Base-by-base conservation (phyloP, 179 eudicot genomes). In the Amaranthus tricolor region DNA sequence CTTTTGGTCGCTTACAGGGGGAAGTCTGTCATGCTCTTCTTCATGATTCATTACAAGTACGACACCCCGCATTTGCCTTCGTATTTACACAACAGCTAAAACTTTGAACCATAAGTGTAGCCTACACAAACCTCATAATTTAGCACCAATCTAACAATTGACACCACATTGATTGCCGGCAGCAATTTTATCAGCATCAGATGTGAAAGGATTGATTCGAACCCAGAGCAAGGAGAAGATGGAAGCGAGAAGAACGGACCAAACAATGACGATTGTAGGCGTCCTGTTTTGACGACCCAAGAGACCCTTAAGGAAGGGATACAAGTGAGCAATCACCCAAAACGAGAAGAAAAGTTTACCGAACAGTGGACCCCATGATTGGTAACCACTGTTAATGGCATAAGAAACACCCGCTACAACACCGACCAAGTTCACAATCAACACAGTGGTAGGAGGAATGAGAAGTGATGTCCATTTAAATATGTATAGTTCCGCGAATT, bases 281-380 rank as follows among this genome's bases (percentile, higher is more conserved):
- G 91, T 89, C 50, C 96, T 73, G 80, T 92, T 90, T 73, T 90
- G 94, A 16, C 87, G 81, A 7, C 97, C 96, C 86, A 90, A 44
- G 48, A 90, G 81, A 88, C 97, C 97, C 69, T 92, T 92, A 72
- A 92, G 96, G 92, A 92, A 90, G 49, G 97, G 97, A 59, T 92
- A 92, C 64, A 92, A 78, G 68, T 92, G 97, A 70, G 91, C 87
- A 21, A 92, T 88, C 58, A 92, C 97, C 97, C 96, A 90, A 5
- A 90, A 72, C 9, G 97, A 86, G 58, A 92, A 92, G 83, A 92
- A 92, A 70, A 92, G 85, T 80, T 86, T 92, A 47, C 97, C 97
- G 17, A 92, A 90, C 2, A 92, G 86, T 2, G 96, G 97, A 3
- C 93, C 97, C 96, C 97, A 92, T 0, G 96, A 92, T 68, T 90